Evolutionary conservation across 305 asterid species (phyloP).

Genomic region (Fraxinus paxiana): DNA sequence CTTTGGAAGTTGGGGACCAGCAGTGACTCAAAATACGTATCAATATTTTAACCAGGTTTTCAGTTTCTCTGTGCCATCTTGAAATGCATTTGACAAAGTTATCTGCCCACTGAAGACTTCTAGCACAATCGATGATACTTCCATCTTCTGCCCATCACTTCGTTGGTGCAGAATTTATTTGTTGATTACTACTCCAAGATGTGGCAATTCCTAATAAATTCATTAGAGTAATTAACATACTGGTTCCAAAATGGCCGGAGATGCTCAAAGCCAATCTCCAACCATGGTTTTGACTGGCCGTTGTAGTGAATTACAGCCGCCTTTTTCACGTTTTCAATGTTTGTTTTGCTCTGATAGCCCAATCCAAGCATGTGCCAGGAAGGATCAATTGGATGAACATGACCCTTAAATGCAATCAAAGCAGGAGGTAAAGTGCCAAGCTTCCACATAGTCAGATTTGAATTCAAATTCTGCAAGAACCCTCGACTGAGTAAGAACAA

Average conservation of each 20-base stretch:
- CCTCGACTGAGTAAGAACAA: background rate
- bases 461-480: slow-evolving; percentile 76
- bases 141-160: slow-evolving; percentile 21
- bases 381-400: slow-evolving; percentile 80
- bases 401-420: slow-evolving; percentile 84
- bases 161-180: slow-evolving; percentile 21
- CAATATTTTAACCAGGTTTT: slow-evolving; percentile 16
- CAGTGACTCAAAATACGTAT: slow-evolving; percentile 25
- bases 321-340: slow-evolving; percentile 57
- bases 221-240: slow-evolving; percentile 85
- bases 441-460: slow-evolving; percentile 87
- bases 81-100: slow-evolving; percentile 31
- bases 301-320: slow-evolving; percentile 96
- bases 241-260: slow-evolving; percentile 99
- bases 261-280: slow-evolving; percentile 93
- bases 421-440: slow-evolving; percentile 99
- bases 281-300: slow-evolving; percentile 96
- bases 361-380: slow-evolving; percentile 98
- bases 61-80: slow-evolving; percentile 16
- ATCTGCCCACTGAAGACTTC: slow-evolving; percentile 31
- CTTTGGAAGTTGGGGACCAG: slow-evolving; percentile 32
- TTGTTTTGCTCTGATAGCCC: slow-evolving; percentile 87
- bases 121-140: slow-evolving; percentile 22
- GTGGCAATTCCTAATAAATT: slow-evolving; percentile 82
- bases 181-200: slow-evolving; percentile 62